Evolutionary conservation across 169 alveolate genomes (phyloP), one percentile per base, ranked within the genome.

Genomic region (Perkinsus olseni): DNA sequence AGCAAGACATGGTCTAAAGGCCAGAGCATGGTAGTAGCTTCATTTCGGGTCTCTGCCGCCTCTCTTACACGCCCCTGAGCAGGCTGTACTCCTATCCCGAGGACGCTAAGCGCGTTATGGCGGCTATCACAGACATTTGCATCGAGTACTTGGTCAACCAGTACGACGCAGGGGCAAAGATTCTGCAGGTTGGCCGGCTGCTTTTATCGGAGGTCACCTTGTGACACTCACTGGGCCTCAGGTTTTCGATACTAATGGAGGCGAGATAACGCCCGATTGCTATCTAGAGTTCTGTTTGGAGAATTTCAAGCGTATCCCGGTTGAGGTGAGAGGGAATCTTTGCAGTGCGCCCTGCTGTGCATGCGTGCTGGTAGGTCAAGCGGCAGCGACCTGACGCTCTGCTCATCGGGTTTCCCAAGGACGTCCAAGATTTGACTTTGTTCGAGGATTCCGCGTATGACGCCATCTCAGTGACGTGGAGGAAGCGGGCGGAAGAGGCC

Each of bases 121-220:
- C 62, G 0, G 94, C 74, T 34, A 91, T 97, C 38, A 92, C 97
- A 21, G 93, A 93, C 1, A 93, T 95, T 51, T 94, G 96, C n/a
- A 93, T 92, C 50, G 95, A 94, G 36, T 97, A 96, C 92, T 92
- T 97, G 38, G 92, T 95, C 0, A 95, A 94, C 38, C 97, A 97
- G 94, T 94, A 93, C 0, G 97, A 95, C 36, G 95, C 97, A 38
- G 98, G 98, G 1, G 97, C 98, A 31, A 95, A 96, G 93, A 48
- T 96, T 0, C 93, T 97, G 38, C 97, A 96, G 93, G 96, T 97
- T 39, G 20, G 91, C 17, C 38, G 37, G 8, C n/a, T 40, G 50
- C 3, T 11, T 6, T 40, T 3, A 11, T 17, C 38, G n/a, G 74
- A 36, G 0, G 31, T 48, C 38, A 92, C 34, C 10, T n/a, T 0